Base-by-base conservation (phyloP, 495 filamentous ascomycete genomes). In the Clohesyomyces aquaticus region DNA sequence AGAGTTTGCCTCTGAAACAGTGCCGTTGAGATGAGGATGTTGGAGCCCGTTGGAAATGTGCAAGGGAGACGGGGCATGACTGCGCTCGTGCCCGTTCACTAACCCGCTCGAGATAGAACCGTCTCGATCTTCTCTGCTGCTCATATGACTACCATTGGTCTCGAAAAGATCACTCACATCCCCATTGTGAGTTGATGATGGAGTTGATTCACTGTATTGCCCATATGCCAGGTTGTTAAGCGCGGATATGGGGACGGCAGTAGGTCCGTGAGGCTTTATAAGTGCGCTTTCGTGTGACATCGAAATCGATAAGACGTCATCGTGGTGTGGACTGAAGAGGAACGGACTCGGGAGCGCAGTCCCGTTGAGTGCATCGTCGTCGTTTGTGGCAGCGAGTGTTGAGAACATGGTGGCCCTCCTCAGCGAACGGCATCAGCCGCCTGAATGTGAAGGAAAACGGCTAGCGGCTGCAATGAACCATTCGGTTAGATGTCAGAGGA, bases 151-250 rank as follows among this genome's bases (percentile, higher is more conserved):
- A 22, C 55, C 67, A 43, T 38, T 59, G 3, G 32, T 21, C 35
- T 72, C 69, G 14, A 63, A 72, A 42, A 59, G 21, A 10, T 62
- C 69, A 27, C 56, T 48, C 14, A 43, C 12, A 46, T 72, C 67
- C 41, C 59, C 59, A 51, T 62, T 60, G 23, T 69, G 67, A 38
- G 60, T 51, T 18, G 70, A 72, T 35, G 70, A 72, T 32, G 63
- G 45, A 22, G 59, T 58, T n/a, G 70, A 72, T 65, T 72, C 67
- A 60, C 50, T 65, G 53, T 70, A 72, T 25, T 64, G 70, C 32
- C 60, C 61, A 41, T 54, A 65, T 52, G 47, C 35, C 2, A 69
- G 55, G 19, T 46, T 51, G 47, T 65, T 51, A 38, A 72, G 71
- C 18, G 50, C 61, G 19, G 61, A 46, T n/a, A 72, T 63, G 16